Conservation (phyloP, 192 early-diverging fungal genomes). For the Jimgerdemannia lactiflua region DNA sequence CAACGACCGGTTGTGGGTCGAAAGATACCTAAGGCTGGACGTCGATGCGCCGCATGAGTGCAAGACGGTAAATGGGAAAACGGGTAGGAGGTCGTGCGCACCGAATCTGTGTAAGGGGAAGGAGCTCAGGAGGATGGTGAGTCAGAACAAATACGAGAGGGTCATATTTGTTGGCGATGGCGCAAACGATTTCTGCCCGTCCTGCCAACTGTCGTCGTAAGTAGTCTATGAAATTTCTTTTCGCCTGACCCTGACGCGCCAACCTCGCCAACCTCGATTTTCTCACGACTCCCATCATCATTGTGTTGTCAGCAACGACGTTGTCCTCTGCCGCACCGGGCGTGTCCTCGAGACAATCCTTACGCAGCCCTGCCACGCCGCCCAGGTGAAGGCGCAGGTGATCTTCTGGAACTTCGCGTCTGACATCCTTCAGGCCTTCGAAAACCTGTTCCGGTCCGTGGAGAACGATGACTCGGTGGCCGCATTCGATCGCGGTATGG, state of each 20-base stretch:
- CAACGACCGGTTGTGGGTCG: not conserved
- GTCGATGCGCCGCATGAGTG: not conserved
- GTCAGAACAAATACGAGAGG: not conserved
- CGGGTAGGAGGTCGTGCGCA: not conserved
- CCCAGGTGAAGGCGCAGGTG: not conserved
- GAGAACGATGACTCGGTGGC: too few relatives aligned
- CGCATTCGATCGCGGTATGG: too few relatives aligned
- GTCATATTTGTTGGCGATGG: slow-evolving; percentile 2
- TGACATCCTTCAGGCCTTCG: too few relatives aligned
- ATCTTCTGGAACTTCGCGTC: slow-evolving; percentile 4
- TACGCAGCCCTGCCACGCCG: not conserved
- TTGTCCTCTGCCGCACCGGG: slow-evolving; percentile 5
- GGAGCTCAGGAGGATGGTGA: not conserved
- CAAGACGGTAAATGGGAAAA: not conserved
- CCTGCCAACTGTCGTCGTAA: not conserved
- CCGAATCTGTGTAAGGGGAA: slow-evolving; percentile 8
- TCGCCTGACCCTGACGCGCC: too few relatives aligned
- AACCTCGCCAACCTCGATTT: too few relatives aligned
- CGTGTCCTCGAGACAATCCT: slow-evolving; percentile 4
- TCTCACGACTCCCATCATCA: not conserved
- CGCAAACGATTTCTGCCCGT: slow-evolving; percentile 8
- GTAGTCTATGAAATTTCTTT: not conserved
- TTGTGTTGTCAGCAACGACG: not conserved
- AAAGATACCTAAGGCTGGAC: not conserved
- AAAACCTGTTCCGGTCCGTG: too few relatives aligned